Conservation (phyloP, 2,329 filamentous ascomycete genomes). For the Calcarisporium arbuscula region DNA sequence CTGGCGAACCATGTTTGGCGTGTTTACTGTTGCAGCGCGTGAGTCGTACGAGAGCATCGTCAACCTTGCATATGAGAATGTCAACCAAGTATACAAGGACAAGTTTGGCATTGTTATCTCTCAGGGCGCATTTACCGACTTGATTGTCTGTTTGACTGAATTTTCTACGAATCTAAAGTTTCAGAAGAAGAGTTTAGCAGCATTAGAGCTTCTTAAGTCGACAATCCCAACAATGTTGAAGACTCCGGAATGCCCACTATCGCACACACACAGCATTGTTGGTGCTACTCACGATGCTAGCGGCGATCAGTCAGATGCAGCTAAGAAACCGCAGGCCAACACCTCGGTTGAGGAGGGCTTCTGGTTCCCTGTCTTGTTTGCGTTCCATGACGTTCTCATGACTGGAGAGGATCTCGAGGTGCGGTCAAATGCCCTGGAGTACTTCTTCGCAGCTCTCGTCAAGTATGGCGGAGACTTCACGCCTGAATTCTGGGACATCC, state of each 20-base stretch:
- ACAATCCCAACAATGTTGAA: conserved; percentile 92
- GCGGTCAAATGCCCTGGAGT: conserved; percentile 81
- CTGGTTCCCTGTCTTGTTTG: conserved; percentile 97
- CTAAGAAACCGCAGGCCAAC: conserved; percentile 55
- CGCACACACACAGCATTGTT: conserved; percentile 40
- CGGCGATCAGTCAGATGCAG: conserved; percentile 34
- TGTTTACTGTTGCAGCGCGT: conserved; percentile 90
- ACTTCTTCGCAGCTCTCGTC: conserved; percentile 91
- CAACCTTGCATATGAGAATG: conserved; percentile 93
- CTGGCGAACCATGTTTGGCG: conserved; percentile 99
- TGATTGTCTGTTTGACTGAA: conserved; percentile 93
- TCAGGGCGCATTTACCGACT: conserved; percentile 92
- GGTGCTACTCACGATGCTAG: conserved; percentile 28
- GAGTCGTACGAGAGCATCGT: conserved; percentile 95
- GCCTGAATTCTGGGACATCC: conserved; percentile 93
- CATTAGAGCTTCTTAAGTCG: conserved; percentile 89
- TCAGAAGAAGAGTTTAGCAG: conserved; percentile 95
- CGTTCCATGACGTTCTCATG: conserved; percentile 98
- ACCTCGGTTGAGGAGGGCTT: conserved; percentile 95
- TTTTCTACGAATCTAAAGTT: conserved; percentile 99
- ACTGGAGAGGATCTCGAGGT: conserved; percentile 98
- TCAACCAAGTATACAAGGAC: conserved; percentile 90
- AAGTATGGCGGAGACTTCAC: conserved; percentile 88
- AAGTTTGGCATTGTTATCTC: conserved; percentile 94
- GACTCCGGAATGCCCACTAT: conserved; percentile 90